Evolutionary conservation across 2,329 filamentous ascomycete genomes (phyloP), one percentile per base, ranked within the genome.

Genomic region (Fusarium sp.): DNA sequence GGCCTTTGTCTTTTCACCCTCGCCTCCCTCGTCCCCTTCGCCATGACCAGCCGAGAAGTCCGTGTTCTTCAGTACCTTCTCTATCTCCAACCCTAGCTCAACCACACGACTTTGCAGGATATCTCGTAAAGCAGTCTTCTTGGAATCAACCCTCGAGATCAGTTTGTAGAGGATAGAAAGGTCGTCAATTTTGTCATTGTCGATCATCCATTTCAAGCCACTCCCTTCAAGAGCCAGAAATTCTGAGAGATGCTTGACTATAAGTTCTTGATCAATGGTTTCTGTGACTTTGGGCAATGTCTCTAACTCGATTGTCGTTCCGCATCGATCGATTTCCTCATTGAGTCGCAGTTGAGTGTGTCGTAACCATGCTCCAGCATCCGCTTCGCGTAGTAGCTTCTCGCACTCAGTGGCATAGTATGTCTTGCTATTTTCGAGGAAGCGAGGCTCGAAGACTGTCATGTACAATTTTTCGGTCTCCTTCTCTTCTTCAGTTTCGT

Each of bases 161-260:
- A 98, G 87, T 20, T 90, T 86, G 80, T 96, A 98, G 6, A 98
- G 85, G 53, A 94, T 90, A n/a, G 86, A 85, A 13, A 99, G 84
- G 75, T 97, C 94, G 7, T 92, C 89, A 37, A 92, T 76, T 70
- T 92, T 90, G 80, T 98, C 92, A 75, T 97, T 95, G 80, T 97
- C 93, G 53, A 98, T 90, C 95, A 99, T 98, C 78, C 90, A 90
- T 70, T 88, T 90, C 44, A 98, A 87, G 1, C 96, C 96, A 68
- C 92, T 97, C 9, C 89, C 89, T 75, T 98, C 94, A 81, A 98
- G 90, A 52, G 91, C 89, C 66, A 98, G 87, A 58, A 99, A 92
- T 18, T 97, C 94, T 26, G 89, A 85, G 62, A 98, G 88, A 73
- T 96, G 93, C 46, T 89, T 87, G 44, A 86, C 85, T 52, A 99